These are phyloP conservation scores for Mycosphaerella arachidis DNA, from an alignment of 2,329 filamentous ascomycete species.

Conservation along the genomic window DNA sequence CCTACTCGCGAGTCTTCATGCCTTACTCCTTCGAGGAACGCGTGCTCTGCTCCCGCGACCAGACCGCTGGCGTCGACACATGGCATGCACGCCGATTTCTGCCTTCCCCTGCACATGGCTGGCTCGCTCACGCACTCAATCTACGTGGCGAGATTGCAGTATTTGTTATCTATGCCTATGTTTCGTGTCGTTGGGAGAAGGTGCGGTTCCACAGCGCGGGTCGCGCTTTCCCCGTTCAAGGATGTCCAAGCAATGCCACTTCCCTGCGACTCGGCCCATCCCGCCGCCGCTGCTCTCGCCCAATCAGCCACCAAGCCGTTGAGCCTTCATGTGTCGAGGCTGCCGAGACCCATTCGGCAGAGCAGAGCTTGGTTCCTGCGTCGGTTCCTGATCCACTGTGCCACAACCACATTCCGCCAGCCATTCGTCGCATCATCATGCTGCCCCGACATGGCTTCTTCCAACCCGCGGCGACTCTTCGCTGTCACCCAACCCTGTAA, in stretches of 20 bases:
- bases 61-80: not conserved
- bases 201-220: constrained; percentile 14
- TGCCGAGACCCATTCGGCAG: constrained; percentile 1
- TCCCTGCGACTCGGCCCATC: constrained; percentile 4
- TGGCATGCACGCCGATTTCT: not conserved
- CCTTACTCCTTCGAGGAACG: not conserved
- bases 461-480: not conserved
- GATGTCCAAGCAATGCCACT: not conserved
- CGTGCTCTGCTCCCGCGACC: not conserved
- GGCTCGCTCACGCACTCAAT: too few species aligned
- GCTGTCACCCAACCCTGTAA: not conserved
- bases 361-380: constrained; percentile 4
- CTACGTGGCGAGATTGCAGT: constrained; percentile 13
- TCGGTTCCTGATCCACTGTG: constrained; percentile 10
- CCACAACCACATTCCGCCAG: constrained; percentile 7
- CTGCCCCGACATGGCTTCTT: constrained; percentile 3
- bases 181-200: constrained; percentile 10
- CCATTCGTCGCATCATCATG: not conserved
- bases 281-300: constrained; percentile 2
- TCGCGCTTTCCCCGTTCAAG: constrained; percentile 5
- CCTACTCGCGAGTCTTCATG: not conserved
- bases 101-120: constrained; percentile 6
- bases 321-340: not conserved
- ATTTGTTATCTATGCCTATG: constrained; percentile 11
- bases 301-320: not conserved